phyloP scores from a whole-genome alignment of 2,329 filamentous ascomycete species.

The Trichoderma hamatum region DNA sequence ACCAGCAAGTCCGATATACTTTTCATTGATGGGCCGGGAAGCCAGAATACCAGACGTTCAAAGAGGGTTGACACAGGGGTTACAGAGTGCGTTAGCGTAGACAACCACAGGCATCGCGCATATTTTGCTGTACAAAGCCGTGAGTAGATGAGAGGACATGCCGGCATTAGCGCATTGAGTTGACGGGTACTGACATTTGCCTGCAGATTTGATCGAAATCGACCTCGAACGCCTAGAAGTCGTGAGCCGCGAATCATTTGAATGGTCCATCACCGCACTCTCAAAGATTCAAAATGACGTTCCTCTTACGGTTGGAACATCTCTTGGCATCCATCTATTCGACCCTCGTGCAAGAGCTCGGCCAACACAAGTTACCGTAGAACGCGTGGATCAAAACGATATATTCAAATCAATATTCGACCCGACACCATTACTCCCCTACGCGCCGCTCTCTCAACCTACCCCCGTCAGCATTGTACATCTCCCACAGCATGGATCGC shows the following conservation, averaged over 20 bases:
- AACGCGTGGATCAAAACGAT: slow-evolving; percentile 43
- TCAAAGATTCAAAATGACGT: slow-evolving; percentile 68
- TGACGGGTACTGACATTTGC: background rate
- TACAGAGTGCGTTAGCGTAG: slow-evolving; percentile 81
- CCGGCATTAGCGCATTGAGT: background rate
- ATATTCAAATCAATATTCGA: slow-evolving; percentile 51
- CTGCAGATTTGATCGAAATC: slow-evolving; percentile 70
- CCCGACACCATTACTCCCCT: slow-evolving; percentile 56
- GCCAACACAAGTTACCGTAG: slow-evolving; percentile 39
- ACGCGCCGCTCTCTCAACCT: slow-evolving; percentile 76
- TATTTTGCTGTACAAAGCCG: slow-evolving; percentile 80
- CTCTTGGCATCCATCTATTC: slow-evolving; percentile 77
- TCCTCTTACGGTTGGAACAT: slow-evolving; percentile 83
- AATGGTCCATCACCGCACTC: slow-evolving; percentile 81
- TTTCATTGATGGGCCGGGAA: slow-evolving; percentile 55
- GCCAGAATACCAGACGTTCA: slow-evolving; percentile 51
- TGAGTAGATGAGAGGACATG: slow-evolving; percentile 42
- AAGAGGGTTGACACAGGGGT: slow-evolving; percentile 73
- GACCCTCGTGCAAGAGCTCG: slow-evolving; percentile 63
- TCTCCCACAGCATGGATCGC: slow-evolving; percentile 59
- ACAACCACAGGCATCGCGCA: slow-evolving; percentile 66
- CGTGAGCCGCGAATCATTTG: slow-evolving; percentile 70
- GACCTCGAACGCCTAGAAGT: slow-evolving; percentile 75
- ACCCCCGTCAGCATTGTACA: slow-evolving; percentile 84
- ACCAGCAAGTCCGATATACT: slow-evolving; percentile 70